Evolutionary conservation across 1,284 basidiomycete species (phyloP).

Genomic region (Cystobasidium slooffiae): DNA sequence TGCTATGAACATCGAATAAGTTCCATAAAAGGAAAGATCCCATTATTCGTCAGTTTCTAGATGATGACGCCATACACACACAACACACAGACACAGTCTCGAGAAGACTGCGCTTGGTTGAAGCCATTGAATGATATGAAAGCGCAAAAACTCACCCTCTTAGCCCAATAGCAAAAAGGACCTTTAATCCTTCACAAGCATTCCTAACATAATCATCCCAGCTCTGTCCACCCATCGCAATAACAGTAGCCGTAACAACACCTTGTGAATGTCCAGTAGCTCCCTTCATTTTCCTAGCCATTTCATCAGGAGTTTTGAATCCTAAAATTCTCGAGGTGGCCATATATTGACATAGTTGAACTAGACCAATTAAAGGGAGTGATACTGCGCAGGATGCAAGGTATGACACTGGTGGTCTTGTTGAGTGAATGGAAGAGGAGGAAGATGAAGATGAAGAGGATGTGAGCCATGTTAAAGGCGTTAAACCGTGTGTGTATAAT

Average conservation of each 20-base stretch:
- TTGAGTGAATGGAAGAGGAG: constrained; percentile 64
- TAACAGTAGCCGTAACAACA: constrained; percentile 85
- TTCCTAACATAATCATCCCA: constrained; percentile 69
- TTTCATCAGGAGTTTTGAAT: constrained; percentile 59
- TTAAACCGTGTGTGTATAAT: constrained; percentile 76
- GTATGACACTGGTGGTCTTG: constrained; percentile 81
- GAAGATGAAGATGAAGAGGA: too few species aligned
- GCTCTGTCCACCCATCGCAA: constrained; percentile 61
- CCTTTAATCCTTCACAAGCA: constrained; percentile 79
- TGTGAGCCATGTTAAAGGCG: constrained; percentile 81
- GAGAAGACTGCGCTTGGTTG: not conserved
- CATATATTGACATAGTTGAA: constrained; percentile 92
- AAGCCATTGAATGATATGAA: not conserved
- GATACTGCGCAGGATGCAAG: constrained; percentile 94
- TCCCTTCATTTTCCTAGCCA: constrained; percentile 42
- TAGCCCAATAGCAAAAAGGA: constrained; percentile 91
- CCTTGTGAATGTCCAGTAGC: constrained; percentile 94
- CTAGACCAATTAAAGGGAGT: constrained; percentile 91
- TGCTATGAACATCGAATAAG: constrained; percentile 16
- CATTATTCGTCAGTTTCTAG: too few species aligned
- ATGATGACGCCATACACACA: too few species aligned
- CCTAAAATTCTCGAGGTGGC: constrained; percentile 74
- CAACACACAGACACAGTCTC: too few species aligned
- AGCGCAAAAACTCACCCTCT: constrained; percentile 63
- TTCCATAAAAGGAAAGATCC: not conserved